phyloP scores from a whole-genome alignment of 768 basidiomycete species.

The Terana coerulea region DNA sequence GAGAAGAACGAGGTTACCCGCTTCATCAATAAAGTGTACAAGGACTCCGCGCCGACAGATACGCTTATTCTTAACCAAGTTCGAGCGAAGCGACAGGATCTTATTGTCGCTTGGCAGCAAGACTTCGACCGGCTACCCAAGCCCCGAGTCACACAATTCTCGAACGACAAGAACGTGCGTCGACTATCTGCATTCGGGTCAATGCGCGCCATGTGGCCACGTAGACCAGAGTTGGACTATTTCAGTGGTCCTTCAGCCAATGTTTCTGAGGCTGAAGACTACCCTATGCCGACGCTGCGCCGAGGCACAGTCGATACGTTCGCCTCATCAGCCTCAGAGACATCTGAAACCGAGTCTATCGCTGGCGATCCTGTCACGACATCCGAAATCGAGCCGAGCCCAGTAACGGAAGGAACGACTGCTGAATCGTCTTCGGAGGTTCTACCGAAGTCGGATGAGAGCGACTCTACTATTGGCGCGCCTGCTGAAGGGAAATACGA shows the following conservation, averaged over 20 bases:
- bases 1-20: conserved; percentile 71
- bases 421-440: conserved; percentile 9
- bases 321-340: conserved; percentile 66
- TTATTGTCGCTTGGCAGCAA: conserved; percentile 94
- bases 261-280: conserved; percentile 74
- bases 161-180: conserved; percentile 46
- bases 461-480: conserved; percentile 77
- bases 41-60: conserved; percentile 75
- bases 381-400: conserved; percentile 9
- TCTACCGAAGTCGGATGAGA: conserved; percentile 59
- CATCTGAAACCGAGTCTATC: conserved; percentile 57
- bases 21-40: conserved; percentile 77
- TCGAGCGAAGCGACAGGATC: conserved; percentile 84
- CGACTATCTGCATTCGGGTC: conserved; percentile 59
- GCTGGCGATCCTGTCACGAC: conserved; percentile 19
- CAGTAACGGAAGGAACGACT: conserved; percentile 15
- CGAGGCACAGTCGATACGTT: conserved; percentile 53
- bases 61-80: conserved; percentile 86
- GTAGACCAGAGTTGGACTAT: conserved; percentile 54
- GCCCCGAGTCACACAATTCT: conserved; percentile 47
- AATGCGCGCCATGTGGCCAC: conserved; percentile 69
- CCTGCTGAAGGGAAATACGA: background rate
- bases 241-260: conserved; percentile 57
- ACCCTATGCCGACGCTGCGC: conserved; percentile 37
- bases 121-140: conserved; percentile 87